Evolutionary conservation across 805 yeast species (phyloP), one percentile per base, ranked within the genome.

Genomic region (Isabelozyma pseudorhagii): DNA sequence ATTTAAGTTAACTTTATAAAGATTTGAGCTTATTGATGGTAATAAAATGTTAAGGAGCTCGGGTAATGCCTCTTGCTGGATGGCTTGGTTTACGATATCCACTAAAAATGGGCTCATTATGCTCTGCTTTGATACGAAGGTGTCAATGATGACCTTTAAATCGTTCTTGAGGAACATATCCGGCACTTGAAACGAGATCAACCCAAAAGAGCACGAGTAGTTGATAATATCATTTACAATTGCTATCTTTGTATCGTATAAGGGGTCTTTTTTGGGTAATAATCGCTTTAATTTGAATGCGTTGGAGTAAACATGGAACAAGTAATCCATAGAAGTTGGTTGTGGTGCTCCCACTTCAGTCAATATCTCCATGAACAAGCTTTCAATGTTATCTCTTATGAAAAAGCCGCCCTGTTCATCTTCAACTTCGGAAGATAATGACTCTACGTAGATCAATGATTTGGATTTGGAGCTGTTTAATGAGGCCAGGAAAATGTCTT

Each of bases 181-280:
- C 8, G 87, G 85, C 3, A 83, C 79, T 63, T 84, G 89, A 60
- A 87, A 84, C 18, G 84, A 66, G 18, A 87, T 83, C 28, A 84
- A 69, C 0, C 89, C 90, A 64, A 84, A 88, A 25, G 87, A 82
- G 11, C 83, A 68, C 13, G 80, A 61, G 40, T 79, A 68, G 40
- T 79, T 64, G 43, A 79, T 74, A 21, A 80, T 67, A 50, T 82
- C 82, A 48, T 76, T 72, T 46, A 83, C 65, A 6, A 82, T 50
- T 5, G 57, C 59, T 2, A 70, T 38, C 51, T 81, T 80, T 13
- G 59, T 59, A 1, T 63, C 63, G 47, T 68, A 64, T 13, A 66
- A 50, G 3, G 71, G 62, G 50, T 77, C 75, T 56, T 75, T 77
- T 43, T 68, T 62, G 50, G 72, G 67, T 34, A 80, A 51, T 11